Conservation (phyloP, 2,329 filamentous ascomycete genomes). For the Capronia coronata region DNA sequence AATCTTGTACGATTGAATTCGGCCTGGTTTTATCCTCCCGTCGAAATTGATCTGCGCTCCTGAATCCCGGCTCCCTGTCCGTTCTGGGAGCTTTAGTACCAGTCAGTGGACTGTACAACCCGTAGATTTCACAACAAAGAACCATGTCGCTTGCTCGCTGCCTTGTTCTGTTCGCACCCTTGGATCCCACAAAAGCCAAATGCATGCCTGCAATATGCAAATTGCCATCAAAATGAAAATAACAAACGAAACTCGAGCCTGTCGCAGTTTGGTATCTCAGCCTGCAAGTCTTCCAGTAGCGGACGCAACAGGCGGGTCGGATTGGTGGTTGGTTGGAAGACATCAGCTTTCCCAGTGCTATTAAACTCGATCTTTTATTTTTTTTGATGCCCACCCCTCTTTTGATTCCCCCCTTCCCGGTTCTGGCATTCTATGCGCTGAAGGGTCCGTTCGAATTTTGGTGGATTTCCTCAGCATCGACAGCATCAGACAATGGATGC, state of each 20-base stretch:
- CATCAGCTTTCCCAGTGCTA: constrained; percentile 9
- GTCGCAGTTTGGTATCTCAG: constrained; percentile 1
- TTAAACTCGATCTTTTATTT: constrained; percentile 16
- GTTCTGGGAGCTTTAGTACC: neutral
- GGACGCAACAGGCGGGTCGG: constrained; percentile 1
- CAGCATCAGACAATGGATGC: constrained; percentile 13
- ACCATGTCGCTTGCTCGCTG: constrained; percentile 7
- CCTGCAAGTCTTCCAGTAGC: neutral
- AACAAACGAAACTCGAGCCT: constrained; percentile 18
- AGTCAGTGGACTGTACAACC: constrained; percentile 18
- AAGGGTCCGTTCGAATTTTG: constrained; percentile 10
- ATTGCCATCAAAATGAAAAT: constrained; percentile 7
- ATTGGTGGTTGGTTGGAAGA: constrained; percentile 3
- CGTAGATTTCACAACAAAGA: constrained; percentile 11
- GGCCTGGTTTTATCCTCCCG: neutral
- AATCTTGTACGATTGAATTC: neutral
- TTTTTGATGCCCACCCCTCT: constrained; percentile 6
- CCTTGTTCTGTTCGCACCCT: constrained; percentile 4
- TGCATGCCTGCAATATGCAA: constrained; percentile 22
- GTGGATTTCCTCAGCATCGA: constrained; percentile 12
- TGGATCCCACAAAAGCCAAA: constrained; percentile 12
- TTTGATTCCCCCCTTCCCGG: constrained; percentile 8
- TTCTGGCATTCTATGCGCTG: constrained; percentile 16
- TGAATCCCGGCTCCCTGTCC: neutral
- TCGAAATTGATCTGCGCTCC: neutral